Evolutionary conservation across 257 asterid genomes (phyloP).

Genomic region (Petrea volubilis): DNA sequence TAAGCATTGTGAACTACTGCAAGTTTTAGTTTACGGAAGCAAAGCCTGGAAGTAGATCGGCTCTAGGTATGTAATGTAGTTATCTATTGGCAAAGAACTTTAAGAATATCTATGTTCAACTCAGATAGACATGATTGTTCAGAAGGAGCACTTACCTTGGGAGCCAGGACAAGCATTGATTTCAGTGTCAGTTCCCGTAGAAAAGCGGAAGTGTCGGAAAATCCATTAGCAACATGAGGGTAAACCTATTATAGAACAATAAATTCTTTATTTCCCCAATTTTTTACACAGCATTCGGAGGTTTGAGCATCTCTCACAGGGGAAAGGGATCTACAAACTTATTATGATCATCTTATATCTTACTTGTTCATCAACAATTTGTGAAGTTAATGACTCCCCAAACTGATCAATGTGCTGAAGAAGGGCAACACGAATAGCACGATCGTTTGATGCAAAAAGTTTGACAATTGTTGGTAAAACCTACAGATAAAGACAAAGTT

Average conservation of each 20-base stretch:
- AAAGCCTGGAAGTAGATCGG: slow-evolving; percentile 19
- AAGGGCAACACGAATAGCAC: slow-evolving; percentile 84
- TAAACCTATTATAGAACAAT: slow-evolving; percentile 60
- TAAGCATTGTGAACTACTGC: neutral
- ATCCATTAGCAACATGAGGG: slow-evolving; percentile 95
- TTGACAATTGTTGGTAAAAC: slow-evolving; percentile 83
- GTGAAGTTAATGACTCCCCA: slow-evolving; percentile 86
- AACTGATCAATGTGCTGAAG: slow-evolving; percentile 94
- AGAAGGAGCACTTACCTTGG: slow-evolving; percentile 62
- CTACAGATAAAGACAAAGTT: slow-evolving; percentile 40
- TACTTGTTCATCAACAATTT: slow-evolving; percentile 94
- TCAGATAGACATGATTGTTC: slow-evolving; percentile 14
- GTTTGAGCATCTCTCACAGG: slow-evolving; percentile 19
- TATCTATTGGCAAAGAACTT: slow-evolving; percentile 17
- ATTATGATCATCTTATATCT: slow-evolving; percentile 25
- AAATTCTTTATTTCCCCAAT: slow-evolving; percentile 16
- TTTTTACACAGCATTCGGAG: slow-evolving; percentile 6
- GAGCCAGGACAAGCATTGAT: slow-evolving; percentile 97
- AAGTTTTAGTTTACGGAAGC: neutral
- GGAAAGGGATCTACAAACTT: slow-evolving; percentile 16
- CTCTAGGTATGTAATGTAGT: slow-evolving; percentile 6
- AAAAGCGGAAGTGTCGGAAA: slow-evolving; percentile 93
- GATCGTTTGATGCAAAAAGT: slow-evolving; percentile 89
- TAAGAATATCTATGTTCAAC: neutral
- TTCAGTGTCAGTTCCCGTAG: slow-evolving; percentile 92